Conservation (phyloP, 768 basidiomycete species). For the Trametes cingulata region DNA sequence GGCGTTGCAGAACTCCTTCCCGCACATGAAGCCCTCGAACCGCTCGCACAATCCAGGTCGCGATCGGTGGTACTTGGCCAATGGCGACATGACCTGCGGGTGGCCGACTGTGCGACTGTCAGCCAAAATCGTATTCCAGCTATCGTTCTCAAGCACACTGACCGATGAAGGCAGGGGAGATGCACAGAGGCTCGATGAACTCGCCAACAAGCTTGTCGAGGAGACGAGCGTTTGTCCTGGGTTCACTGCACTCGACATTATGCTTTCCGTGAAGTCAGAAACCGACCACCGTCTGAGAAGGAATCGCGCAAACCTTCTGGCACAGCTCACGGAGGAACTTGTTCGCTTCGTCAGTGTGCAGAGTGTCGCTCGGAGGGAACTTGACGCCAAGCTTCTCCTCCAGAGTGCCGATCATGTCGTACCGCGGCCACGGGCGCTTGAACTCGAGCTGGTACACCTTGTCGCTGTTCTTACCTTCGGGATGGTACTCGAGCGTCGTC, state of each 20-base stretch:
- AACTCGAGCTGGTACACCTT: conserved; percentile 81
- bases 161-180: conserved; percentile 96
- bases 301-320: conserved; percentile 58
- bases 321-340: conserved; percentile 84
- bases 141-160: conserved; percentile 17
- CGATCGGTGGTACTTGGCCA: conserved; percentile 98
- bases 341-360: conserved; percentile 88
- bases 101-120: conserved; percentile 69
- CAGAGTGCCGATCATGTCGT: conserved; percentile 96
- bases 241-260: conserved; percentile 95
- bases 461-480: conserved; percentile 88
- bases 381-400: conserved; percentile 91
- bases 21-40: conserved; percentile 98
- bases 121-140: background rate
- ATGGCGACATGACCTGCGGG: conserved; percentile 99
- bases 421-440: conserved; percentile 93
- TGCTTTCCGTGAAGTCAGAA: conserved; percentile 50
- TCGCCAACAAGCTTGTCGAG: conserved; percentile 99
- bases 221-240: conserved; percentile 90
- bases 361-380: conserved; percentile 90
- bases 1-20: conserved; percentile 98
- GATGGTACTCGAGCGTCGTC: conserved; percentile 83
- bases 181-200: conserved; percentile 95
- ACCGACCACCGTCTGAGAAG: background rate
- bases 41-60: conserved; percentile 96